Evolutionary conservation across 2,329 filamentous ascomycete genomes (phyloP), one percentile per base, ranked within the genome.

Genomic region (Claviceps capensis): DNA sequence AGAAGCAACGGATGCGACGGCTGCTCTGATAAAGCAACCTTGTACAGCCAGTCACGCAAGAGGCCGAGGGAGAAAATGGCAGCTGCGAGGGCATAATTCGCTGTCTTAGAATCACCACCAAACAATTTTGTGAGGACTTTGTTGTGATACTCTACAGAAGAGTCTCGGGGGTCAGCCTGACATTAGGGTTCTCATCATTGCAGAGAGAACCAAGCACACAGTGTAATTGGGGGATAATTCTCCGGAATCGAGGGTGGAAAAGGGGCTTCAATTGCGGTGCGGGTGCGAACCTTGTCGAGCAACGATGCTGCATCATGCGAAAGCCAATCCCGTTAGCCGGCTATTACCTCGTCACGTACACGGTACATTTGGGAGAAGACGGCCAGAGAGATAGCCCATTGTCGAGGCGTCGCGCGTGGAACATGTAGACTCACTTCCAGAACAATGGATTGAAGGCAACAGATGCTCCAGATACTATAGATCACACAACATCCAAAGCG

Each of bases 401-500:
- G 34, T 30, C 16, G n/a, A 19, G 6, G 23, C 34, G 19, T 7
- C 19, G 22, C 19, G 22, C 47, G 43, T 38, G 41, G 44, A 41
- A 45, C 57, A 54, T 2, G 17, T 30, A 9, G 50, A 78, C 87
- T 75, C 77, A 95, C 90, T 98, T 98, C 93, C 93, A 98, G 70
- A 96, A 97, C n/a, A 93, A 84, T 22, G 93, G 93, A 70, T 98
- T 98, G 72, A 98, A 97, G 48, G 84, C 78, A 70, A 98, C 95
- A 50, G 86, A 79, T 52, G 75, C 77, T 47, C 83, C 86, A 59
- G 88, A 87, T 60, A 93, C 90, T 95, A 53, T 41, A 17, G 19
- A 30, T 26, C 41, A 30, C 46, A 26, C 13, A 46, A 36, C 9
- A 17, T 13, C 19, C 38, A 46, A 48, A 45, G 34, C 46, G 30